phyloP scores from a whole-genome alignment of 768 basidiomycete genomes.

The Hygrophoropsis aurantiaca region DNA sequence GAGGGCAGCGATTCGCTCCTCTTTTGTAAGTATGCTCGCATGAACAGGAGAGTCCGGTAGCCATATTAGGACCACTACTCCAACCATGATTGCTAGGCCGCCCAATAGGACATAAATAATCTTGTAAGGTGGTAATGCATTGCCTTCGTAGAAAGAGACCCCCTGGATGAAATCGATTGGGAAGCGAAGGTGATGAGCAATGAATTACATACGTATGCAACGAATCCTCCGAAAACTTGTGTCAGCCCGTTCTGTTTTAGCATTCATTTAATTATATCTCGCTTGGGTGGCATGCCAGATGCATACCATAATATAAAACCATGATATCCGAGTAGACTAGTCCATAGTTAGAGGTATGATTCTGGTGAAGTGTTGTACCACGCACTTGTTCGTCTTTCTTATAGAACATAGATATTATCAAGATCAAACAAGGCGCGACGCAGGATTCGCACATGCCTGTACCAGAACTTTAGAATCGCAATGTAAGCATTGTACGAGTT shows the following conservation, averaged over 20 bases:
- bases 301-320: conserved; percentile 66
- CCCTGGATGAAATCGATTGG: conserved; percentile 35
- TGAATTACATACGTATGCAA: conserved; percentile 52
- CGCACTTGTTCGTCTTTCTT: conserved; percentile 63
- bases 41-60: conserved; percentile 67
- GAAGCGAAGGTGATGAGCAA: neutral
- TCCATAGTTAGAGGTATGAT: conserved; percentile 5
- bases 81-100: conserved; percentile 58
- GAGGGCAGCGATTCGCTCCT: conserved; percentile 61
- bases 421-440: conserved; percentile 61
- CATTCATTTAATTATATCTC: neutral
- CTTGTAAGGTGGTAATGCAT: conserved; percentile 52
- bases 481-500: neutral
- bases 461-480: neutral
- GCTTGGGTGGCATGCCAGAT: neutral
- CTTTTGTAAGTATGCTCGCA: conserved; percentile 52
- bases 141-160: conserved; percentile 53
- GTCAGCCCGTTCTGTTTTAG: conserved; percentile 54
- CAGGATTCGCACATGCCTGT: conserved; percentile 68
- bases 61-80: conserved; percentile 54
- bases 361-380: neutral
- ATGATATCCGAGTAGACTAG: conserved; percentile 57
- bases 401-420: conserved; percentile 68
- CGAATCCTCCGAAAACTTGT: conserved; percentile 59
- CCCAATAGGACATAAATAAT: conserved; percentile 63